phyloP scores from a whole-genome alignment of 331 rosid genomes.

The Malus hybrid region DNA sequence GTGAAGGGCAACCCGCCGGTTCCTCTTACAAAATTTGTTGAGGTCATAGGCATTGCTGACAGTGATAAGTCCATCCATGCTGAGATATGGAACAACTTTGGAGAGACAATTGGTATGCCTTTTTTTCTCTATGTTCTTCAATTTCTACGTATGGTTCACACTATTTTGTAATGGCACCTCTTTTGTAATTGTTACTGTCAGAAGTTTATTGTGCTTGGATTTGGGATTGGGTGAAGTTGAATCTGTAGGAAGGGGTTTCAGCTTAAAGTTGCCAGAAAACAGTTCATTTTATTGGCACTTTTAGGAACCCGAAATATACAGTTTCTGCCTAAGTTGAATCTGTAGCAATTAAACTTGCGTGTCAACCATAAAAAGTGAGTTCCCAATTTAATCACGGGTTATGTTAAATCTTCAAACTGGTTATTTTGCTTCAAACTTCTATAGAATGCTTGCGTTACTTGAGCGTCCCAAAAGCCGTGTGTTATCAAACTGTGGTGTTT shows the following conservation, averaged over 20 bases:
- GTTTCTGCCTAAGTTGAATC: no score
- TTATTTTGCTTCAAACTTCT: not conserved
- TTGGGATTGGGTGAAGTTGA: not conserved
- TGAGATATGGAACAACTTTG: constrained; percentile 41
- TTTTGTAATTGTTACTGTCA: not conserved
- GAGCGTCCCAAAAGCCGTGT: not conserved
- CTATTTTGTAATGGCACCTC: no score
- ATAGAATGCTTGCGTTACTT: not conserved
- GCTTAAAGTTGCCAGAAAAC: not conserved
- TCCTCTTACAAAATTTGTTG: constrained; percentile 28
- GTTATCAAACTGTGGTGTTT: not conserved
- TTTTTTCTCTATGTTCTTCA: not conserved
- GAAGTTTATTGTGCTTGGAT: not conserved
- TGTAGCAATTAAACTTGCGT: no score
- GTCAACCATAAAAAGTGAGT: not conserved
- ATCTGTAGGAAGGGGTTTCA: not conserved
- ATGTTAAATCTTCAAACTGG: not conserved
- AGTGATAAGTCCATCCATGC: constrained; percentile 40
- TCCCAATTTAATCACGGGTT: not conserved
- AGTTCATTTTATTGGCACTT: not conserved
- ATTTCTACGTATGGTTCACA: not conserved
- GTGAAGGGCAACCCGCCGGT: constrained; percentile 34
- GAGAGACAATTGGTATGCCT: constrained; percentile 34
- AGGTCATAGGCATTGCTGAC: constrained; percentile 46
- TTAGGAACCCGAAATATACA: not conserved